Percentiles rank a stretch among this genome's conserved stretches.
phyloP scores from a whole-genome alignment of 1,284 basidiomycete genomes.

The Fomitiporia mediterranea region DNA sequence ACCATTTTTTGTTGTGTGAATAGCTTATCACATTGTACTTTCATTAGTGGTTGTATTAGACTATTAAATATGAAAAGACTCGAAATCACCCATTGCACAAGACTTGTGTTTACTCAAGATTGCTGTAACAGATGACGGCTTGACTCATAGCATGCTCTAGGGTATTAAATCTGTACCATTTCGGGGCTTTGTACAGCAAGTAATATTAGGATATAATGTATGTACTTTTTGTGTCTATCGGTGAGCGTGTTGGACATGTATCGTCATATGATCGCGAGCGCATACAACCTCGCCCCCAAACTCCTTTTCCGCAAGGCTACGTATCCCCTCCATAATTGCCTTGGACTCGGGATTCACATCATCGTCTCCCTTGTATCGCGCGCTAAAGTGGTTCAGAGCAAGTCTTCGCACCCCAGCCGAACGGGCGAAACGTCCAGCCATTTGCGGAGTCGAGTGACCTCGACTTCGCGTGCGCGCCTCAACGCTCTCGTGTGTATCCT shows the following conservation, averaged over 20 bases:
- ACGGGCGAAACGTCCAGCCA: constrained; percentile 83
- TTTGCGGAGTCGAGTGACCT: constrained; percentile 91
- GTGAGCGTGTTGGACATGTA: constrained; percentile 42
- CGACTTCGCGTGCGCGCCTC: constrained; percentile 65
- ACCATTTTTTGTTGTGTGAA: too few relatives aligned
- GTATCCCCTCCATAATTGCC: constrained; percentile 58
- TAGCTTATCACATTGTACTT: too few relatives aligned
- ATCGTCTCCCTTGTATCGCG: constrained; percentile 51
- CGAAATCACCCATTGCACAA: too few relatives aligned
- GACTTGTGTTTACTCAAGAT: too few relatives aligned
- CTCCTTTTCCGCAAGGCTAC: constrained; percentile 45
- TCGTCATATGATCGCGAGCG: constrained; percentile 67
- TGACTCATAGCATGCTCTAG: too few relatives aligned
- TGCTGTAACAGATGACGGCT: too few relatives aligned
- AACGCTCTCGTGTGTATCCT: constrained; percentile 58
- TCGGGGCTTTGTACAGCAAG: not conserved
- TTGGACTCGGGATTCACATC: constrained; percentile 44
- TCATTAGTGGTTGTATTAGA: too few relatives aligned
- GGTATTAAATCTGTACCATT: too few relatives aligned
- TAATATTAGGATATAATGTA: not conserved
- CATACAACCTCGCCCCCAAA: constrained; percentile 56
- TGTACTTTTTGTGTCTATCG: constrained; percentile 10
- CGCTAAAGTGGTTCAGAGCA: constrained; percentile 79
- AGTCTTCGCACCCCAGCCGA: constrained; percentile 61
- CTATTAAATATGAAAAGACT: too few relatives aligned